Conservation (phyloP, 768 basidiomycete genomes). For the Podaxis carcinomalis region DNA sequence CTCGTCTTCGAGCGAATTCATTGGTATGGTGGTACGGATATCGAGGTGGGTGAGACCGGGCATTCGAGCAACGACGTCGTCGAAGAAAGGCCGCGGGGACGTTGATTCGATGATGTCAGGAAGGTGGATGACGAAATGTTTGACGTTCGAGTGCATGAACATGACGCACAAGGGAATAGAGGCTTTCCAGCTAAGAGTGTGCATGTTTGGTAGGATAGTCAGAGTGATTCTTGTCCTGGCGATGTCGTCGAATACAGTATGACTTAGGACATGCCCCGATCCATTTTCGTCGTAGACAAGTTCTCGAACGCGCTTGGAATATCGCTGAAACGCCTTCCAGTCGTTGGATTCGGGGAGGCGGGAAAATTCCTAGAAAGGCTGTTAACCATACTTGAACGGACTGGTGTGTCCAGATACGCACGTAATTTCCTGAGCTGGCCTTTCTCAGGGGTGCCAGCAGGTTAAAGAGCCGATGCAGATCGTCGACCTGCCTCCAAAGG, state of each 20-base stretch:
- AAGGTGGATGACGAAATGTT: slow-evolving; percentile 7
- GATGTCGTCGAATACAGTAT: slow-evolving; percentile 8
- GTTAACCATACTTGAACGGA: not conserved
- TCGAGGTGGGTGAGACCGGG: slow-evolving; percentile 6
- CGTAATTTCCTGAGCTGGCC: slow-evolving; percentile 2
- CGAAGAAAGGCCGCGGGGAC: slow-evolving; percentile 2
- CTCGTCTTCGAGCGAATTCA: not conserved
- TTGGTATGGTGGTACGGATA: slow-evolving; percentile 9
- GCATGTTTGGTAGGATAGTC: slow-evolving; percentile 11
- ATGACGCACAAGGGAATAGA: slow-evolving; percentile 13
- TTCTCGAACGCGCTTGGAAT: slow-evolving; percentile 19
- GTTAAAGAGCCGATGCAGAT: slow-evolving; percentile 16
- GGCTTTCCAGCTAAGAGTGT: slow-evolving; percentile 13
- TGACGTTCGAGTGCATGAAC: slow-evolving; percentile 14
- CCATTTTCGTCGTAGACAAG: slow-evolving; percentile 16
- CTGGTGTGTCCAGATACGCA: not conserved
- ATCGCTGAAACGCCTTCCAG: slow-evolving; percentile 19
- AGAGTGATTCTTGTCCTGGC: slow-evolving; percentile 10
- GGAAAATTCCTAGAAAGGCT: slow-evolving; percentile 12
- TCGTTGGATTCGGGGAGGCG: slow-evolving; percentile 14
- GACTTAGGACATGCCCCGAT: not conserved
- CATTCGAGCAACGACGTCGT: slow-evolving; percentile 13
- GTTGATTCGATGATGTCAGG: not conserved
- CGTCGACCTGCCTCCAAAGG: slow-evolving; percentile 20
- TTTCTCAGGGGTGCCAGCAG: slow-evolving; percentile 15